phyloP scores from a whole-genome alignment of 352 stramenopile species.

The Phytophthora constricta region DNA sequence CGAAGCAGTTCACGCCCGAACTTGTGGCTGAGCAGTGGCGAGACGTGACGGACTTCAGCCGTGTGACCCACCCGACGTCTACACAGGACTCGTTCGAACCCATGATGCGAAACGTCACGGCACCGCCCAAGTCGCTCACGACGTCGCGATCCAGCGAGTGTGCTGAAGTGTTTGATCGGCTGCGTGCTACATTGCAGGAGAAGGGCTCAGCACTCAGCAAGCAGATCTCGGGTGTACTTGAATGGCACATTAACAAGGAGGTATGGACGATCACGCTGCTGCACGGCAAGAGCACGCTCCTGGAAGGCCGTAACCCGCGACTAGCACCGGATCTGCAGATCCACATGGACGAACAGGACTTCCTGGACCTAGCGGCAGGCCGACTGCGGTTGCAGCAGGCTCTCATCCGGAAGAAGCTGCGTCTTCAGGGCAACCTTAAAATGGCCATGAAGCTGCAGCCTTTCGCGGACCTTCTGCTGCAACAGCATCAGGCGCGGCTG shows the following conservation, averaged over 20 bases:
- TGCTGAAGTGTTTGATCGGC: constrained; percentile 60
- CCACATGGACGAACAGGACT: constrained; percentile 72
- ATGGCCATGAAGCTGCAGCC: constrained; percentile 78
- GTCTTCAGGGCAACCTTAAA: constrained; percentile 71
- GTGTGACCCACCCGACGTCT: constrained; percentile 69
- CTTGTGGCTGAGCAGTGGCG: constrained; percentile 76
- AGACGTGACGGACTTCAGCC: constrained; percentile 66
- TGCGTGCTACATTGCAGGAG: constrained; percentile 52
- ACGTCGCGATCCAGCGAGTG: constrained; percentile 64
- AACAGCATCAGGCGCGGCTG: constrained; percentile 38
- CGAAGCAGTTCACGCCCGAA: constrained; percentile 62
- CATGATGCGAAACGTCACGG: constrained; percentile 75
- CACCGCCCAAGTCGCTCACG: constrained; percentile 56
- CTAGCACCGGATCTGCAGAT: constrained; percentile 65
- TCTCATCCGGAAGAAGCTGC: constrained; percentile 69
- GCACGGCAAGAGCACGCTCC: constrained; percentile 52
- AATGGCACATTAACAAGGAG: constrained; percentile 81
- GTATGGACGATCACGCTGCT: constrained; percentile 70
- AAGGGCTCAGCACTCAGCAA: constrained; percentile 52
- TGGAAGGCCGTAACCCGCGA: constrained; percentile 55
- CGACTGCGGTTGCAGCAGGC: constrained; percentile 68
- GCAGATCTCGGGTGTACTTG: constrained; percentile 65
- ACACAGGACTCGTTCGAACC: constrained; percentile 80
- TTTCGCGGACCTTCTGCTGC: constrained; percentile 66
- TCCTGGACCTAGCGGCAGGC: constrained; percentile 64